Evolutionary conservation across 2,329 filamentous ascomycete genomes (phyloP).

Genomic region (Aspergillus luchuensis): DNA sequence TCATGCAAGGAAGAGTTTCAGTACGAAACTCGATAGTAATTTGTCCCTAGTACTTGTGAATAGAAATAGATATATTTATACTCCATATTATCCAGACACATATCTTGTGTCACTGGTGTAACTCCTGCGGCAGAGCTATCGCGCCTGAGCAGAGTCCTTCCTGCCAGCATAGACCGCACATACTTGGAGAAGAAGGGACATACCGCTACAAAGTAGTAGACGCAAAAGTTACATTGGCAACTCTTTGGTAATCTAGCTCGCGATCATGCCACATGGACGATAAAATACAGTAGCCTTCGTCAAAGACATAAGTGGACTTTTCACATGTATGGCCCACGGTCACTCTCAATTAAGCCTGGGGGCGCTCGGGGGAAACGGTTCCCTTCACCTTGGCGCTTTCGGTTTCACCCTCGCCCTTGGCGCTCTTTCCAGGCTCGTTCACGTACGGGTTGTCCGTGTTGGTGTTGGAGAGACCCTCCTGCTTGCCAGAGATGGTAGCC

Average conservation of each 20-base stretch:
- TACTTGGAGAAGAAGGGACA: background rate
- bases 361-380: slow-evolving; percentile 45
- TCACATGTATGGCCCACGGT: background rate
- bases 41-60: no score
- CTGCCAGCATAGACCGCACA: background rate
- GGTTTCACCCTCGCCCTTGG: slow-evolving; percentile 59
- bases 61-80: no score
- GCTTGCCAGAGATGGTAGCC: slow-evolving; percentile 54
- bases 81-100: no score
- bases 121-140: no score
- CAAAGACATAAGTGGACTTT: background rate
- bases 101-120: no score
- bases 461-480: slow-evolving; percentile 55
- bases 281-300: background rate
- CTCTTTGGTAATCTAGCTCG: background rate
- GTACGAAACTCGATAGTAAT: no score
- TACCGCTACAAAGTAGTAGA: no score
- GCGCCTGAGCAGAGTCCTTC: no score
- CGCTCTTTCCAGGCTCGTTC: slow-evolving; percentile 51
- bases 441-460: slow-evolving; percentile 55
- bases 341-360: slow-evolving; percentile 11
- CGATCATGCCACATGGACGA: background rate
- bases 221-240: background rate
- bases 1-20: no score
- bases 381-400: slow-evolving; percentile 59